Percentiles rank a stretch among this genome's conserved stretches.
Conservation (phyloP, 495 filamentous ascomycete genomes). For the Hypoxylon rickii region DNA sequence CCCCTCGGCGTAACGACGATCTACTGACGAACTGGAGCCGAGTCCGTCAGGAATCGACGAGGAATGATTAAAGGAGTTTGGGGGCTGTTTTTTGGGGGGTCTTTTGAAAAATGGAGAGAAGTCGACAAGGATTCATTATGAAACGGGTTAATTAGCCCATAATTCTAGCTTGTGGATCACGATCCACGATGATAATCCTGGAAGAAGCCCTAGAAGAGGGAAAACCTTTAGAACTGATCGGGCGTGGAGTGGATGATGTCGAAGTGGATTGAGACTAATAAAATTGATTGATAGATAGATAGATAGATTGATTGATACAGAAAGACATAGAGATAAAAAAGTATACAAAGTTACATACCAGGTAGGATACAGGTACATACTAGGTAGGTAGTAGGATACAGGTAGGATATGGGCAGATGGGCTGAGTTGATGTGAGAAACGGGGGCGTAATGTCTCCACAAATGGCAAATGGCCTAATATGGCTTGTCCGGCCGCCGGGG, state of each 20-base stretch:
- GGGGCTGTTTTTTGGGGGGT: constrained; percentile 4
- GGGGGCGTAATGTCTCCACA: constrained; percentile 29
- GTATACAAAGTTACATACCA: too few species aligned
- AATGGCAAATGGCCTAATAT: background rate
- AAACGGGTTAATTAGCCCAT: background rate
- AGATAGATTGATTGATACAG: too few species aligned
- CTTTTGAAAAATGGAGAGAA: background rate
- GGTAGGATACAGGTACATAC: background rate
- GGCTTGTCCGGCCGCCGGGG: background rate
- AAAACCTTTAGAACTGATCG: too few species aligned
- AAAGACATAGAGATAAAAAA: too few species aligned
- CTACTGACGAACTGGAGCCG: background rate
- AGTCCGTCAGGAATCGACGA: constrained; percentile 9
- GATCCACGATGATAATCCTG: too few species aligned
- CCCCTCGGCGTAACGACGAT: background rate
- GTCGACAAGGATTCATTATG: background rate
- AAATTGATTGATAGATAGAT: too few species aligned
- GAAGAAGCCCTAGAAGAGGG: too few species aligned
- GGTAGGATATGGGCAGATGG: constrained; percentile 11
- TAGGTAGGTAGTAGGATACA: background rate
- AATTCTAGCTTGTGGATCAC: background rate
- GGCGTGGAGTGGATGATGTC: too few species aligned
- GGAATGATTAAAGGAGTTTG: constrained; percentile 1
- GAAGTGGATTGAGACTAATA: too few species aligned
- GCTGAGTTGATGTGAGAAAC: constrained; percentile 24